Percentiles rank a stretch among this genome's conserved stretches.
phyloP scores from a whole-genome alignment of 257 asterid genomes.

The Solanum rostratum region DNA sequence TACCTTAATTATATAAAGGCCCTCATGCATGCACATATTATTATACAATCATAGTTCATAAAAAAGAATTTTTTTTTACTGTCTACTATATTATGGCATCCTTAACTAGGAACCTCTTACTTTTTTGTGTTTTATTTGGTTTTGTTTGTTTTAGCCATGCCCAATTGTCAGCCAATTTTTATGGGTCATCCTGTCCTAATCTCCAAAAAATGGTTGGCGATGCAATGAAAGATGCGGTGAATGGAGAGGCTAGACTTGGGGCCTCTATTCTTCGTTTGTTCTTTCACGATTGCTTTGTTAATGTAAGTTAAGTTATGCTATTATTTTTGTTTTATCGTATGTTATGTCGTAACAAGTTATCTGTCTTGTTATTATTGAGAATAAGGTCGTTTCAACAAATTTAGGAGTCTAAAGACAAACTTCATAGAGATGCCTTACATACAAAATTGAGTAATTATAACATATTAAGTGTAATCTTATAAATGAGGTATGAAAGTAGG shows the following conservation, averaged over 20 bases:
- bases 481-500: too few species aligned
- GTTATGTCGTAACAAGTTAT: too few species aligned
- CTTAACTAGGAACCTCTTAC: not conserved
- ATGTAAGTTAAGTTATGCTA: slow-evolving; percentile 28
- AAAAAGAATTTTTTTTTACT: not conserved
- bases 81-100: not conserved
- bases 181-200: slow-evolving; percentile 32
- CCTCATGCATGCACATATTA: not conserved
- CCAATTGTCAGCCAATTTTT: slow-evolving; percentile 38
- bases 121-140: not conserved
- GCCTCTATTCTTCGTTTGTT: slow-evolving; percentile 55
- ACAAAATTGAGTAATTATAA: too few species aligned
- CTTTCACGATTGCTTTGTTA: slow-evolving; percentile 58
- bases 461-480: too few species aligned
- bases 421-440: too few species aligned
- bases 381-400: too few species aligned
- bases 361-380: too few species aligned
- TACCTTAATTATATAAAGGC: not conserved
- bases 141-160: slow-evolving; percentile 18
- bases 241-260: slow-evolving; percentile 27
- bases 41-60: not conserved
- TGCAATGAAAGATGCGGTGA: slow-evolving; percentile 33
- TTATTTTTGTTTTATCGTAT: accelerated
- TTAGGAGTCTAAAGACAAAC: too few species aligned
- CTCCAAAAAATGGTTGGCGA: slow-evolving; percentile 23